A percentile compares a stretch with the other conserved stretches of the same genome.
phyloP scores from a whole-genome alignment of 768 basidiomycete genomes.

The Lepiota brunneoincarnata region DNA sequence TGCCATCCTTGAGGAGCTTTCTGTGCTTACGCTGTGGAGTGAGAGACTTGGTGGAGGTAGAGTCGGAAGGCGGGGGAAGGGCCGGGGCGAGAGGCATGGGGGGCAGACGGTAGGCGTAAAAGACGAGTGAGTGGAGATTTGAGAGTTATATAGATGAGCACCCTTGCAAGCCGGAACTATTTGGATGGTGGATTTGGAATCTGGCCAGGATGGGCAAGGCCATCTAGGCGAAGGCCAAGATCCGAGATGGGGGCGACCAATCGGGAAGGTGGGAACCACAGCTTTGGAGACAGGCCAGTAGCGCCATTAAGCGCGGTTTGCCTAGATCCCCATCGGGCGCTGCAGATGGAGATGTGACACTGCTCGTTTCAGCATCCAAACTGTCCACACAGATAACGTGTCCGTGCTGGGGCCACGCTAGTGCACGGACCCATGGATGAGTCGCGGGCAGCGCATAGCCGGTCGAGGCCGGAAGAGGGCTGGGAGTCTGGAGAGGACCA shows the following conservation, averaged over 20 bases:
- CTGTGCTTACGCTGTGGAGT: conserved; percentile 81
- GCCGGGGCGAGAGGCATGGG: conserved; percentile 15
- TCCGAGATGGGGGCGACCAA: conserved; percentile 42
- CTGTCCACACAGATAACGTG: neutral
- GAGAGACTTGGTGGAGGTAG: conserved; percentile 34
- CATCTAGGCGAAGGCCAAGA: conserved; percentile 34
- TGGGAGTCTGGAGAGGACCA: conserved; percentile 1
- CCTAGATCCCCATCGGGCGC: conserved; percentile 15
- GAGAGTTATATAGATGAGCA: conserved; percentile 23
- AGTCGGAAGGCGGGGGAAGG: conserved; percentile 26
- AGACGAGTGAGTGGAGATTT: conserved; percentile 20
- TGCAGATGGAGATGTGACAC: conserved; percentile 24
- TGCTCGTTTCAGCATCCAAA: conserved; percentile 17
- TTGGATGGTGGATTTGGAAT: conserved; percentile 22
- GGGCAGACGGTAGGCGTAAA: conserved; percentile 18
- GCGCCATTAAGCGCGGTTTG: conserved; percentile 5
- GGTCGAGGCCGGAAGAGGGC: neutral
- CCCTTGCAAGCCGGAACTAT: conserved; percentile 22
- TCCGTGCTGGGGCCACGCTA: neutral
- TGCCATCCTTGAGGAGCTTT: conserved; percentile 79
- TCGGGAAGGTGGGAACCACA: conserved; percentile 50
- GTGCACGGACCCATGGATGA: neutral
- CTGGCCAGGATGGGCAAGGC: conserved; percentile 13
- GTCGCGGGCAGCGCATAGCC: neutral
- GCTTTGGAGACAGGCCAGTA: conserved; percentile 38